Evolutionary conservation across 1,284 basidiomycete genomes (phyloP).

Genomic region (Puccinia brachypodii): DNA sequence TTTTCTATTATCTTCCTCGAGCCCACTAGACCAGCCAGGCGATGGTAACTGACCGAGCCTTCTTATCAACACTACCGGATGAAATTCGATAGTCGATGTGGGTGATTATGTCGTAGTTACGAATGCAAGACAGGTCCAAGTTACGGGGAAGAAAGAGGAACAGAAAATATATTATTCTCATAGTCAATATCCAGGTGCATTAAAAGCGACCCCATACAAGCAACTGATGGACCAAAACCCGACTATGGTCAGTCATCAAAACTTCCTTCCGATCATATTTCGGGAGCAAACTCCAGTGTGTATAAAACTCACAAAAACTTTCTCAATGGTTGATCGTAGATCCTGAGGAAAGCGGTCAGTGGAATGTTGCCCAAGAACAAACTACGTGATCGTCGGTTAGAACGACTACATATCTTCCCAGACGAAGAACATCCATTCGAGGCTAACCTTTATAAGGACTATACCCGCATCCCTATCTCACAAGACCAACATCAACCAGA

Average conservation of each 20-base stretch:
- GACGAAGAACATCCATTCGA: conserved; percentile 60
- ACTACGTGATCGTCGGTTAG: conserved; percentile 77
- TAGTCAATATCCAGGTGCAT: conserved; percentile 87
- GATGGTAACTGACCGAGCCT: not conserved
- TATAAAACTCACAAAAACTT: not conserved
- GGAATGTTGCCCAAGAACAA: conserved; percentile 98
- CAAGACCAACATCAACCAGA: not conserved
- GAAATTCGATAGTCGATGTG: conserved; percentile 64
- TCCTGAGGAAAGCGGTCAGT: conserved; percentile 89
- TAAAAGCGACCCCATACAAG: conserved; percentile 83
- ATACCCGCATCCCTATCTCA: conserved; percentile 11
- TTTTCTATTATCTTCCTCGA: not conserved
- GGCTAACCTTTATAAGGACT: conserved; percentile 52
- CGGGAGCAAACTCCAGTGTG: too few species aligned
- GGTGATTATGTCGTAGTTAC: conserved; percentile 98
- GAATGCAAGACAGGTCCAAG: conserved; percentile 77
- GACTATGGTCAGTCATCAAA: conserved; percentile 78
- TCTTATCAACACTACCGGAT: not conserved
- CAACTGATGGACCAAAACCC: conserved; percentile 80
- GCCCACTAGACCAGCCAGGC: not conserved
- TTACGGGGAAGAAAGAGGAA: conserved; percentile 84
- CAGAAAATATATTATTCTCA: conserved; percentile 87
- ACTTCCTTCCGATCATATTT: not conserved
- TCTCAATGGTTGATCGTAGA: conserved; percentile 61
- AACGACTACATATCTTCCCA: conserved; percentile 76